Evolutionary conservation across 2,329 filamentous ascomycete species (phyloP).

Genomic region (Talaromyces sp.): DNA sequence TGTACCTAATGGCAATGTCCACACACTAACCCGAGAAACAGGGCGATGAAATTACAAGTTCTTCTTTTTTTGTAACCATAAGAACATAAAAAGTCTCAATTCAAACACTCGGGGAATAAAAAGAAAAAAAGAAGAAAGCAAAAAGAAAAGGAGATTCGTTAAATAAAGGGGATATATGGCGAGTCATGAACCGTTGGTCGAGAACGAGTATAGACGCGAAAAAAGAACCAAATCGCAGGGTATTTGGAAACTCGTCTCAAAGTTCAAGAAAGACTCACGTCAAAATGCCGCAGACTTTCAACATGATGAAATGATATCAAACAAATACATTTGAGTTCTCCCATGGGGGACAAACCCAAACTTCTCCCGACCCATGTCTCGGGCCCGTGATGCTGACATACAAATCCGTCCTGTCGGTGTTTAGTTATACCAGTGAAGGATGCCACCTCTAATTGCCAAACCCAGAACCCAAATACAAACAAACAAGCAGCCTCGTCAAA

Average conservation of each 20-base stretch:
- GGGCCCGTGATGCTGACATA: not conserved
- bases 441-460: conserved; percentile 23
- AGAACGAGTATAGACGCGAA: not conserved
- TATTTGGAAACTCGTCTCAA: not conserved
- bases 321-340: not conserved
- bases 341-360: not conserved
- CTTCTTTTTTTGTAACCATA: not conserved
- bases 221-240: not conserved
- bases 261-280: not conserved
- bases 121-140: not conserved
- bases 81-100: conserved; percentile 1
- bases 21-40: not conserved
- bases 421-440: conserved; percentile 32
- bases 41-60: not conserved
- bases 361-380: not conserved
- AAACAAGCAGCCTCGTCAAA: conserved; percentile 3
- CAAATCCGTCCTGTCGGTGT: conserved; percentile 2
- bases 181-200: not conserved
- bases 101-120: conserved; percentile 1
- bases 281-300: not conserved
- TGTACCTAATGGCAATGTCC: not conserved
- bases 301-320: not conserved
- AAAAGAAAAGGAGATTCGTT: conserved; percentile 1
- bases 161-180: not conserved
- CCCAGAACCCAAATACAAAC: conserved; percentile 17